These are phyloP conservation scores for Xylariaceae sp. DNA, from an alignment of 2,329 filamentous ascomycete genomes.

Conservation along the genomic window DNA sequence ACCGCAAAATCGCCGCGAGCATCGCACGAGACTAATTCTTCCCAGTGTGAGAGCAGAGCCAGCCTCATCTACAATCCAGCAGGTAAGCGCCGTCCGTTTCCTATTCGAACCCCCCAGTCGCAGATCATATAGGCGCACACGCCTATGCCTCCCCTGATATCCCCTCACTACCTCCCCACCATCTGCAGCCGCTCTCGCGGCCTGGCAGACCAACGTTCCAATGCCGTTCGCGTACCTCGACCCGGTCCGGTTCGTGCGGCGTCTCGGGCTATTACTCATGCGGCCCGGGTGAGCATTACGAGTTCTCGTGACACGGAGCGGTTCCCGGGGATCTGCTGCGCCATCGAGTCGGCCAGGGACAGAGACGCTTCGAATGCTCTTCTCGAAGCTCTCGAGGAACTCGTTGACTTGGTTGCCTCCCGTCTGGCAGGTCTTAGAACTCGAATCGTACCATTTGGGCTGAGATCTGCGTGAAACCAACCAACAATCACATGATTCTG, in stretches of 20 bases:
- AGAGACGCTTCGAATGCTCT: constrained; percentile 14
- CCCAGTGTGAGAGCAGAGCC: background rate
- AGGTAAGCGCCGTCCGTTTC: constrained; percentile 18
- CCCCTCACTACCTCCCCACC: background rate
- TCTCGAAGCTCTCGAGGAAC: constrained; percentile 16
- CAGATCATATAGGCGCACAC: constrained; percentile 25
- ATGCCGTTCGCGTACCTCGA: background rate
- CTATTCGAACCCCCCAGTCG: constrained; percentile 17
- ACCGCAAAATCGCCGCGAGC: constrained; percentile 5
- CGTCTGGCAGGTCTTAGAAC: constrained; percentile 10
- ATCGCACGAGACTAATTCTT: background rate
- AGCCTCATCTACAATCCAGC: background rate
- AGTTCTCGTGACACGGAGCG: constrained; percentile 24
- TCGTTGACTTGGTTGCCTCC: constrained; percentile 14
- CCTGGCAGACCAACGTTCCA: constrained; percentile 1
- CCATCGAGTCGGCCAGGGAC: constrained; percentile 7
- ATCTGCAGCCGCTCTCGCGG: constrained; percentile 3
- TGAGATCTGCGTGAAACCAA: constrained; percentile 18
- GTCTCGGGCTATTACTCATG: constrained; percentile 7
- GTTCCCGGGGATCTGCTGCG: constrained; percentile 13
- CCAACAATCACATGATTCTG: constrained; percentile 3
- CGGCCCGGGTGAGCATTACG: constrained; percentile 18
- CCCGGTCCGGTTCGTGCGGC: constrained; percentile 10
- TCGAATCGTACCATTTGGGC: constrained; percentile 13
- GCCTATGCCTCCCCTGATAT: constrained; percentile 6